Conservation (phyloP, 495 filamentous ascomycete species). For the Lepidopterella palustris region DNA sequence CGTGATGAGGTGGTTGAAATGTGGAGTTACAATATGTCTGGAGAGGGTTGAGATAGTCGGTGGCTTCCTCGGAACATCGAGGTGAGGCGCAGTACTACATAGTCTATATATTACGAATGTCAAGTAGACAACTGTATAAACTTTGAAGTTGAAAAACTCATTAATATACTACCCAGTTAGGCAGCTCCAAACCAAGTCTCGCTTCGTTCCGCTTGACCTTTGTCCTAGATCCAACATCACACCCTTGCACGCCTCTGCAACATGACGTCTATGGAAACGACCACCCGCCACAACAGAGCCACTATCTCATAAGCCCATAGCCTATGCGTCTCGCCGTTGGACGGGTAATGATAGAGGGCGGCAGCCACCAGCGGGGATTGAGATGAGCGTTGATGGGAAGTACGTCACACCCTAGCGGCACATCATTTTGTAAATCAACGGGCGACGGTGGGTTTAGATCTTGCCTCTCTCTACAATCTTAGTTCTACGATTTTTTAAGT, state of each 20-base stretch:
- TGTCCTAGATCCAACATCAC: neutral
- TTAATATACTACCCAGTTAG: too few species aligned
- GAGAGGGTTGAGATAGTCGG: too few species aligned
- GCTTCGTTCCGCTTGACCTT: neutral
- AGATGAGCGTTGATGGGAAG: neutral
- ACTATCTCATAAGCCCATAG: neutral
- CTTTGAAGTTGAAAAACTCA: too few species aligned
- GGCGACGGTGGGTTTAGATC: neutral
- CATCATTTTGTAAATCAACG: neutral
- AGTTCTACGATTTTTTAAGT: neutral
- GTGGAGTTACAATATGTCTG: too few species aligned
- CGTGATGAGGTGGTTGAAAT: too few species aligned
- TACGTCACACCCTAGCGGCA: neutral
- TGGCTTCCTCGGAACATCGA: too few species aligned
- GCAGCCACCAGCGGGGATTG: neutral
- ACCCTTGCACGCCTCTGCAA: neutral
- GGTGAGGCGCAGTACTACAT: too few species aligned
- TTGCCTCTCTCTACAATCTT: neutral
- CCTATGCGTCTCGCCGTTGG: slow-evolving; percentile 1
- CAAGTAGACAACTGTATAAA: too few species aligned
- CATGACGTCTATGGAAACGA: neutral
- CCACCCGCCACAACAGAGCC: neutral
- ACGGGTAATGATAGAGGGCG: too few species aligned
- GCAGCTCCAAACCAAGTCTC: too few species aligned
- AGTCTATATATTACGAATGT: too few species aligned